phyloP scores from a whole-genome alignment of 2,329 filamentous ascomycete species.

The Chrysoporthe puriensis region DNA sequence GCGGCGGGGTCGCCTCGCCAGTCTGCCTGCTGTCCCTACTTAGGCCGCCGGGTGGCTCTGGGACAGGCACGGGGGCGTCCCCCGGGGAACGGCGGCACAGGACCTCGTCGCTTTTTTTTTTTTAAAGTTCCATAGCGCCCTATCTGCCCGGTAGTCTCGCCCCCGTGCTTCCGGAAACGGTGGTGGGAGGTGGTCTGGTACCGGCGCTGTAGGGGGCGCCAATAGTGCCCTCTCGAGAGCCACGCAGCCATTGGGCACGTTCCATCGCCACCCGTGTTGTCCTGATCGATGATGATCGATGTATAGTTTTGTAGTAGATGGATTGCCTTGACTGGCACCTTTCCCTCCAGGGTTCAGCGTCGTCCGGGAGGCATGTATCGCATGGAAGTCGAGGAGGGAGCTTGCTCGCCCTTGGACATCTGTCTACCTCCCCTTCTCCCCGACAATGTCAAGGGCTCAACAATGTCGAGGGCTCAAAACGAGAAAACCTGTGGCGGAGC shows the following conservation, averaged over 20 bases:
- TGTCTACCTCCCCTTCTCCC: neutral
- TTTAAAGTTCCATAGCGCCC: too few relatives aligned
- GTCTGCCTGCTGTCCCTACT: neutral
- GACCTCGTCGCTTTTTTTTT: neutral
- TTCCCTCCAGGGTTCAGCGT: too few relatives aligned
- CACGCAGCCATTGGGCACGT: neutral
- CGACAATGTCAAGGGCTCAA: neutral
- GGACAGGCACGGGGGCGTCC: neutral
- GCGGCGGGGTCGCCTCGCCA: slow-evolving; percentile 2
- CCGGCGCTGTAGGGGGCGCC: neutral
- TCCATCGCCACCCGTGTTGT: neutral
- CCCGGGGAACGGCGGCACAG: neutral
- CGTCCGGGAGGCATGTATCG: neutral
- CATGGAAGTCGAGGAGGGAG: neutral
- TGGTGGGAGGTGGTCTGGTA: neutral
- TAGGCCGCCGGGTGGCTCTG: neutral
- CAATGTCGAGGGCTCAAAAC: neutral
- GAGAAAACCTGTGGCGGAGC: neutral
- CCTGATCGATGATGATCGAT: too few relatives aligned
- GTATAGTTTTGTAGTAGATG: too few relatives aligned
- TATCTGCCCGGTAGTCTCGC: too few relatives aligned
- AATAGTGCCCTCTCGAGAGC: neutral
- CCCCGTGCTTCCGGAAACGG: neutral
- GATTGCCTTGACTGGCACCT: too few relatives aligned
- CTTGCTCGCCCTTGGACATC: neutral